These are phyloP conservation scores for Allomyces macrogynus DNA, from an alignment of 192 early-diverging fungal species.

Conservation along the genomic window DNA sequence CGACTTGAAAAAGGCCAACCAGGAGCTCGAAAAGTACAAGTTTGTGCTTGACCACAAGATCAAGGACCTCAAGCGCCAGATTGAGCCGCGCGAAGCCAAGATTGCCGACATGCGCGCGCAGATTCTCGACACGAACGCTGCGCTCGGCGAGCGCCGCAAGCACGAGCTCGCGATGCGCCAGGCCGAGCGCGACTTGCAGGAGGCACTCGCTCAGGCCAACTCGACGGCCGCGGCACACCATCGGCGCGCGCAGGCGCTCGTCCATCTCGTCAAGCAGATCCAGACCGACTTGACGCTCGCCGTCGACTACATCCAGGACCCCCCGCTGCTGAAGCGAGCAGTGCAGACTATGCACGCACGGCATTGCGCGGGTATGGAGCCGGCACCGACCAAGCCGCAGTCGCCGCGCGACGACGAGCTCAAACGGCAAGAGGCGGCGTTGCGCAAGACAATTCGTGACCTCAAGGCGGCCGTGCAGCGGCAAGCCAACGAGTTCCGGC, in stretches of 20 bases:
- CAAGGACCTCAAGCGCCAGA: slow-evolving; percentile 34
- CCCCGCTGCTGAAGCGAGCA: slow-evolving; percentile 8
- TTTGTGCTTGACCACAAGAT: slow-evolving; percentile 35
- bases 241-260: slow-evolving; percentile 10
- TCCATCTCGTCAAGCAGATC: slow-evolving; percentile 12
- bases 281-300: slow-evolving; percentile 16
- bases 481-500: background rate
- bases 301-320: slow-evolving; percentile 24
- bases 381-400: background rate
- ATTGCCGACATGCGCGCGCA: slow-evolving; percentile 26
- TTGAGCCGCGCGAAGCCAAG: slow-evolving; percentile 30
- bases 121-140: slow-evolving; percentile 24
- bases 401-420: background rate
- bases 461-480: background rate
- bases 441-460: background rate
- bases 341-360: background rate
- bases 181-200: slow-evolving; percentile 11
- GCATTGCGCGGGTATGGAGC: background rate
- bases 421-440: background rate
- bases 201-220: slow-evolving; percentile 10
- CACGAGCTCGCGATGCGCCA: slow-evolving; percentile 10
- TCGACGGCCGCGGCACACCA: slow-evolving; percentile 10
- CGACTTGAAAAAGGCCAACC: slow-evolving; percentile 36
- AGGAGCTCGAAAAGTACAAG: slow-evolving; percentile 42
- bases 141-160: slow-evolving; percentile 16